A percentile compares a stretch with the other conserved stretches of the same genome.
These are phyloP conservation scores for Ascomycota sp. DNA, from an alignment of 2,329 filamentous ascomycete genomes.

Conservation along the genomic window DNA sequence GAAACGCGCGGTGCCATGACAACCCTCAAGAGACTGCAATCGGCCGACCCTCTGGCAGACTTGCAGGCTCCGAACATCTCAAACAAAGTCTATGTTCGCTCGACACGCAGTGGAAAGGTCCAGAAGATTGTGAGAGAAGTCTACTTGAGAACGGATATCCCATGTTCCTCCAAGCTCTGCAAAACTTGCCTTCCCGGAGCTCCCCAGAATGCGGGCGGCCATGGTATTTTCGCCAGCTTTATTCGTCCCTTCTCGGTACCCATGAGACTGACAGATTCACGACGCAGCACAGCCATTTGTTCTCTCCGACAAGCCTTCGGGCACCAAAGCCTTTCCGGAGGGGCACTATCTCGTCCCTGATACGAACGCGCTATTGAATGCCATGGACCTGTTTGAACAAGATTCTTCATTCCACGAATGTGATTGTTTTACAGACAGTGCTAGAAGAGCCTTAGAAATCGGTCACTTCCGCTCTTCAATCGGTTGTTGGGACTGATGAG, in stretches of 20 bases:
- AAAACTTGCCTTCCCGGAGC: slow-evolving; percentile 51
- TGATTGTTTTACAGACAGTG: slow-evolving; percentile 90
- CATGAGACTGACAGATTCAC: slow-evolving; percentile 2
- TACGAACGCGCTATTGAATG: slow-evolving; percentile 85
- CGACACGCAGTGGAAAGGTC: slow-evolving; percentile 87
- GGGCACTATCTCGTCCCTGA: slow-evolving; percentile 92
- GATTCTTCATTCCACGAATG: slow-evolving; percentile 82
- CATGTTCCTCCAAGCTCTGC: slow-evolving; percentile 86
- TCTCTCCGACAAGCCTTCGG: slow-evolving; percentile 72
- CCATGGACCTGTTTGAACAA: slow-evolving; percentile 94
- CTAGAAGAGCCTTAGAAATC: slow-evolving; percentile 88
- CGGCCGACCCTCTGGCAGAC: slow-evolving; percentile 31
- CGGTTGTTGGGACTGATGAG: slow-evolving; percentile 77
- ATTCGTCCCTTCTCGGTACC: no score
- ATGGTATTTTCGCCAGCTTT: slow-evolving; percentile 47
- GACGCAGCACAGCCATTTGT: slow-evolving; percentile 58
- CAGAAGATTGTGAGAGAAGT: slow-evolving; percentile 97
- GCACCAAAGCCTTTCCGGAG: slow-evolving; percentile 60
- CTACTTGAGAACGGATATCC: slow-evolving; percentile 90
- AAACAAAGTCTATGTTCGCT: slow-evolving; percentile 89
- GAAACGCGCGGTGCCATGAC: slow-evolving; percentile 37
- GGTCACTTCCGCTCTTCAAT: slow-evolving; percentile 87
- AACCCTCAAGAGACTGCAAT: slow-evolving; percentile 39
- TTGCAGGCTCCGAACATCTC: slow-evolving; percentile 80
- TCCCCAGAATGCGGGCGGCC: slow-evolving; percentile 59